Conservation (phyloP, 1,284 basidiomycete species). For the Inonotus hispidus region DNA sequence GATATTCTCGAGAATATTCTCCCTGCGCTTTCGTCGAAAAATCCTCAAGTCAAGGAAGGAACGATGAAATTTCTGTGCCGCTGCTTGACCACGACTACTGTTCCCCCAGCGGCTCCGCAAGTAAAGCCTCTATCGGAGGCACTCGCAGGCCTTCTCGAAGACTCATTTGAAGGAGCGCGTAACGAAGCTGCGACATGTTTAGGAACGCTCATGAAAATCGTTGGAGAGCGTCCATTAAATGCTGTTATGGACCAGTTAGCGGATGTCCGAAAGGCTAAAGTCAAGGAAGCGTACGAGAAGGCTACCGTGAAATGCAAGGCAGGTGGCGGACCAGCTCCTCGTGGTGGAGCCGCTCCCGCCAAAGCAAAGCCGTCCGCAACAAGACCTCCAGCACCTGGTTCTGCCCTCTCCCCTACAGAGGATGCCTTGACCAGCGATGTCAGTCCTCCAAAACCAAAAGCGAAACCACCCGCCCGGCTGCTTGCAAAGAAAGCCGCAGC, state of each 20-base stretch:
- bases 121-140: slow-evolving; percentile 83
- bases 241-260: slow-evolving; percentile 84
- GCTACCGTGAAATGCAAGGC: slow-evolving; percentile 83
- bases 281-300: slow-evolving; percentile 90
- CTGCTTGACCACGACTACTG: slow-evolving; percentile 66
- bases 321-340: slow-evolving; percentile 48
- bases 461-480: slow-evolving; percentile 13
- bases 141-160: slow-evolving; percentile 76
- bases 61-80: slow-evolving; percentile 86
- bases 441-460: slow-evolving; percentile 10
- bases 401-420: background rate
- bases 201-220: slow-evolving; percentile 94
- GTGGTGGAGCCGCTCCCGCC: slow-evolving; percentile 32
- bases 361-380: slow-evolving; percentile 32
- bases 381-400: slow-evolving; percentile 19
- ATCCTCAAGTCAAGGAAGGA: slow-evolving; percentile 95
- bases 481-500: slow-evolving; percentile 29
- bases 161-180: slow-evolving; percentile 87
- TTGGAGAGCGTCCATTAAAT: slow-evolving; percentile 90
- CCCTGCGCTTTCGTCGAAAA: slow-evolving; percentile 81
- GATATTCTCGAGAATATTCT: slow-evolving; percentile 87
- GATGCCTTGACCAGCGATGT: slow-evolving; percentile 9
- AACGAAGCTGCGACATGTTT: slow-evolving; percentile 86
- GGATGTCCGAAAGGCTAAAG: slow-evolving; percentile 88
- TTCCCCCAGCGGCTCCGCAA: slow-evolving; percentile 68